Conservation (phyloP, 2,329 filamentous ascomycete species). For the Fusarium torreyae region DNA sequence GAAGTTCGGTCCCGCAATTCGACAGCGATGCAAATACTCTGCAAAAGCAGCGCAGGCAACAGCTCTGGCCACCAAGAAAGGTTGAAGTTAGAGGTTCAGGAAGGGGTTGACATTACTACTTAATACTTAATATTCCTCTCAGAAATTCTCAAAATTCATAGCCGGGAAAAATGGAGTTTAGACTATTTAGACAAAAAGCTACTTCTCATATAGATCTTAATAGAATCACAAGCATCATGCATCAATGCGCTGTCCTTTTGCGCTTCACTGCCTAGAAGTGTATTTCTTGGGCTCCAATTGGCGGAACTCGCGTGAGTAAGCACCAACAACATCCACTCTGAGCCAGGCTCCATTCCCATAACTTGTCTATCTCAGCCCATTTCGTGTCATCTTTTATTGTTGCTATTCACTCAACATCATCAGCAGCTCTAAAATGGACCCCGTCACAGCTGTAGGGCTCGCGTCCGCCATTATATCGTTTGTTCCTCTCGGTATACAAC, state of each 20-base stretch:
- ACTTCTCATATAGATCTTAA: no score
- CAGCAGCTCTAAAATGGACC: background rate
- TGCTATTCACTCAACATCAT: background rate
- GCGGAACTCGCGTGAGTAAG: background rate
- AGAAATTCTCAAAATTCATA: background rate
- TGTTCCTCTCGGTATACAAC: background rate
- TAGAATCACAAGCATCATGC: no score
- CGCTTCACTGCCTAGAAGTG: no score
- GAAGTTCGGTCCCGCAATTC: conserved; percentile 40
- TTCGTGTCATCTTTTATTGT: background rate
- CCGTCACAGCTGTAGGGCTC: background rate
- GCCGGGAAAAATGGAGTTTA: no score
- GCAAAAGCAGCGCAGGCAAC: conserved; percentile 38
- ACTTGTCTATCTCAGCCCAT: background rate
- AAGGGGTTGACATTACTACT: background rate
- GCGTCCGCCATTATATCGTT: conserved; percentile 1
- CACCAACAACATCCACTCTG: background rate
- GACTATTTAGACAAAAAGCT: no score
- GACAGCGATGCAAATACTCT: conserved; percentile 45
- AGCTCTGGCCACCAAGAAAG: conserved; percentile 28
- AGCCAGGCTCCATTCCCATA: background rate
- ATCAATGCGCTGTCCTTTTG: no score
- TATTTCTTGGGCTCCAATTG: background rate
- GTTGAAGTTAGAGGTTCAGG: background rate
- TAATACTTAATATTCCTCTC: background rate